Percentiles rank a stretch among this genome's conserved stretches.
Conservation (phyloP, 768 basidiomycete species). For the Trametes cingulata region DNA sequence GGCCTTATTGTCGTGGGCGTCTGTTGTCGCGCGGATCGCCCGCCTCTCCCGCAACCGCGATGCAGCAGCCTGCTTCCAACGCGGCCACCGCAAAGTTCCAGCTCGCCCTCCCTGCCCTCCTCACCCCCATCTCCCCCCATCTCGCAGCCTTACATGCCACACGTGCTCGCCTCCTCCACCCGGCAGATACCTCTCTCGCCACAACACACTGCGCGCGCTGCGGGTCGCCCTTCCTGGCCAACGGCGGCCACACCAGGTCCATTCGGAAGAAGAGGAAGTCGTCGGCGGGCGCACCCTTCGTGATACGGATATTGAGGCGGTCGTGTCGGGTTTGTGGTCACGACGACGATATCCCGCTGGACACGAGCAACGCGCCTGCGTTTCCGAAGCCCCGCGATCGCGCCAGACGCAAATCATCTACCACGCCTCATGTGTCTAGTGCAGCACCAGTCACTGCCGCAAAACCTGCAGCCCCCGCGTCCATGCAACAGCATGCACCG, state of each 20-base stretch:
- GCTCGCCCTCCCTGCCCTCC: conserved; percentile 46
- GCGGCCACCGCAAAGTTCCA: conserved; percentile 31
- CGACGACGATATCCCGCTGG: conserved; percentile 29
- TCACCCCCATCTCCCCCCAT: conserved; percentile 52
- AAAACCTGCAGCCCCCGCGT: neutral
- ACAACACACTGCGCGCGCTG: conserved; percentile 51
- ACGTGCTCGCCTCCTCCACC: conserved; percentile 37
- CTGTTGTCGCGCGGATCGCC: neutral
- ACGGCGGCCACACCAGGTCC: conserved; percentile 39
- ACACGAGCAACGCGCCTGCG: conserved; percentile 16
- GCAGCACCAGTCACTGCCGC: conserved; percentile 1
- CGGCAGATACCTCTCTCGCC: conserved; percentile 22
- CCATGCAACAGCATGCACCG: conserved; percentile 2
- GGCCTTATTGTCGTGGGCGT: conserved; percentile 12
- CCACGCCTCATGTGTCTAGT: neutral
- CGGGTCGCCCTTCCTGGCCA: conserved; percentile 48
- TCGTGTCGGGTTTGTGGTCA: conserved; percentile 33
- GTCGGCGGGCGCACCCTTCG: neutral
- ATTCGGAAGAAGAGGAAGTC: conserved; percentile 31
- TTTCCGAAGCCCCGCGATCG: conserved; percentile 26
- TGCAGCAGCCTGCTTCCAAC: conserved; percentile 17
- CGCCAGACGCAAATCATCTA: conserved; percentile 8
- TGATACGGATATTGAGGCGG: conserved; percentile 20
- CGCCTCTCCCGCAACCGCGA: neutral
- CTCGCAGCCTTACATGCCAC: conserved; percentile 65